Evolutionary conservation across 306 rosid species (phyloP).

Genomic region (Corylus avellana): DNA sequence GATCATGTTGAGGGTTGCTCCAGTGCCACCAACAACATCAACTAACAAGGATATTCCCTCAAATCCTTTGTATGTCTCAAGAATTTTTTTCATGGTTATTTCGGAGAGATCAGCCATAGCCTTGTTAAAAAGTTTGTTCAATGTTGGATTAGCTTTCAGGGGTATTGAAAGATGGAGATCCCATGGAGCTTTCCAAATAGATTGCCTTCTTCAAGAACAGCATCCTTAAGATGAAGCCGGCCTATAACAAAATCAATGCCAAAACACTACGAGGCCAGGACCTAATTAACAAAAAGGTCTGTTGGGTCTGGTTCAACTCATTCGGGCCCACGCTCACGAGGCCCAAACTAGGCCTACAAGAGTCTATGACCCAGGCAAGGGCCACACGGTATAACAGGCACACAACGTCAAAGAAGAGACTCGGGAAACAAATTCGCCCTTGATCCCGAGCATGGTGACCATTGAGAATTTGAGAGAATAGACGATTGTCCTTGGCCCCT

Average conservation of each 20-base stretch:
- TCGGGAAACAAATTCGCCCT: too few relatives aligned
- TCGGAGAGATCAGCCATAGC: slow-evolving; percentile 24
- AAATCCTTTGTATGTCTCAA: neutral
- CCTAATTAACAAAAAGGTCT: too few relatives aligned
- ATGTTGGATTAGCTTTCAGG: slow-evolving; percentile 3
- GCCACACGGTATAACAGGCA: too few relatives aligned
- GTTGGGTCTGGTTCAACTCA: too few relatives aligned
- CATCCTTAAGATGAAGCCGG: slow-evolving; percentile 23
- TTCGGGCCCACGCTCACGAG: too few relatives aligned
- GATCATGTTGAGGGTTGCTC: slow-evolving; percentile 31
- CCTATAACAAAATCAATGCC: neutral
- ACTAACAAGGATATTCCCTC: slow-evolving; percentile 37
- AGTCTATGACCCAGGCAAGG: too few relatives aligned
- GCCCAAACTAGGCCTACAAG: too few relatives aligned
- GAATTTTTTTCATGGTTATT: slow-evolving; percentile 14
- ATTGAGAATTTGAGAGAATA: too few relatives aligned
- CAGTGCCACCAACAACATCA: slow-evolving; percentile 42
- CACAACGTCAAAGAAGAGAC: too few relatives aligned
- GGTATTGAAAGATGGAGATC: slow-evolving; percentile 3
- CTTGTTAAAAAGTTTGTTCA: slow-evolving; percentile 25
- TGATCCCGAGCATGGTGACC: too few relatives aligned
- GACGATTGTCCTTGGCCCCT: too few relatives aligned
- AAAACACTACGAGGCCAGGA: neutral
- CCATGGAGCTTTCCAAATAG: slow-evolving; percentile 20
- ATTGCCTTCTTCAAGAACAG: slow-evolving; percentile 22